Base-by-base conservation (phyloP, 2,329 filamentous ascomycete genomes). In the Trichoderma sp. region DNA sequence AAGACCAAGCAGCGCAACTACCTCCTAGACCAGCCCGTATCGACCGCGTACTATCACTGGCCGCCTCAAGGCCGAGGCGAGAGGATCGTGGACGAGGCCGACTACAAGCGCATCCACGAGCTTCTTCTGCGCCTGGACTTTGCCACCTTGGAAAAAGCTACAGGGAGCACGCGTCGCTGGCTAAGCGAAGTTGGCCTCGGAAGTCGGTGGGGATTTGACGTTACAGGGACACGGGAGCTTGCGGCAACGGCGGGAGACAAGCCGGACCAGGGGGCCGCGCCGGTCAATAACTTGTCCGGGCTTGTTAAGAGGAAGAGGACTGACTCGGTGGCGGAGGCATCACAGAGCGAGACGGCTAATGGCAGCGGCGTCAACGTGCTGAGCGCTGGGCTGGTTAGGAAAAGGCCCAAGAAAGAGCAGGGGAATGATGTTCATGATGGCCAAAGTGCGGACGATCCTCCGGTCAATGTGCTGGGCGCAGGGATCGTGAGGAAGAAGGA, bases 111-210 rank as follows among this genome's bases (percentile, higher is more conserved):
- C 12, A 86, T 88, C 9, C 83, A 87, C 22, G 91, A 93, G 71
- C 79, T 92, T 10, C 81, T 95, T 0, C 83, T 94, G 5, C 87
- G 90, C 68, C 85, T 93, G 0, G 91, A 93, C 76, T 95, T 95
- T 77, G 83, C 87, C 1, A 90, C 85, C 9, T 77, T 88, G 4
- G 85, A 86, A 12, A 85, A 90, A 57, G 89, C 90, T 0, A 81
- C 80, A 2, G 82, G 83, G 35, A 92, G 90, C 73, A 92, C 91
- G 2, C 80, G 78, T 61, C 86, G 90, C 64, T 95, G 92, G 91
- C 83, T 89, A 52, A 84, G 84, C 15, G 91, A 94, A 73, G 87
- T 90, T 1, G 85, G 84, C 17, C 80, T 83, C 67, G 84, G 84
- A 0, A 77, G 80, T 1, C 72, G 76, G 22, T 90, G 87, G 87